Percentiles rank a stretch among this genome's conserved stretches.
phyloP scores from a whole-genome alignment of 78 protist species.

The Anaeramoeba ignava region DNA sequence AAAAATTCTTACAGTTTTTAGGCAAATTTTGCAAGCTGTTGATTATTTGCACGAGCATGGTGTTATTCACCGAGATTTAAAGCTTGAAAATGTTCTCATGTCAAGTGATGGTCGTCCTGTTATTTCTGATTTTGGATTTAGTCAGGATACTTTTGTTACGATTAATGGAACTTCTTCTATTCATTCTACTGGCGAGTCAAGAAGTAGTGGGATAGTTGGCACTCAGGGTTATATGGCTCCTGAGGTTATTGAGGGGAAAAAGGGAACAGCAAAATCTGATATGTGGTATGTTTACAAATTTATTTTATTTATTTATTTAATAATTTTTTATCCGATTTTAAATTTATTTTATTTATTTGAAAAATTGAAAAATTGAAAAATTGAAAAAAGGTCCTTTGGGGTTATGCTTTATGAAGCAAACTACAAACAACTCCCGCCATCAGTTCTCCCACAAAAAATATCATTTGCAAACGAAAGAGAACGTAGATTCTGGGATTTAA shows the following conservation, averaged over 20 bases:
- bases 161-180: neutral
- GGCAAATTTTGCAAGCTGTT: neutral
- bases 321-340: no score
- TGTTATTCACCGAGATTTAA: neutral
- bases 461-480: neutral
- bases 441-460: neutral
- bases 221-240: neutral
- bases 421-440: neutral
- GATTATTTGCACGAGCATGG: conserved; percentile 2
- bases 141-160: neutral
- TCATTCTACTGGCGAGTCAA: neutral
- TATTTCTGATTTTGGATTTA: neutral
- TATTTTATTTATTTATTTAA: no score
- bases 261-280: neutral
- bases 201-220: neutral
- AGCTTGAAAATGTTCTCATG: neutral
- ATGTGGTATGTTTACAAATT: no score
- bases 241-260: neutral
- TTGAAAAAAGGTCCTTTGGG: no score
- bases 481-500: neutral
- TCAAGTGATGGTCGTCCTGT: neutral
- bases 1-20: neutral
- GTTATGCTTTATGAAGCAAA: neutral
- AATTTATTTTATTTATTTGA: no score
- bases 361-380: no score